Evolutionary conservation across 2,329 filamentous ascomycete genomes (phyloP).

Genomic region (Claviceps quebecensis): DNA sequence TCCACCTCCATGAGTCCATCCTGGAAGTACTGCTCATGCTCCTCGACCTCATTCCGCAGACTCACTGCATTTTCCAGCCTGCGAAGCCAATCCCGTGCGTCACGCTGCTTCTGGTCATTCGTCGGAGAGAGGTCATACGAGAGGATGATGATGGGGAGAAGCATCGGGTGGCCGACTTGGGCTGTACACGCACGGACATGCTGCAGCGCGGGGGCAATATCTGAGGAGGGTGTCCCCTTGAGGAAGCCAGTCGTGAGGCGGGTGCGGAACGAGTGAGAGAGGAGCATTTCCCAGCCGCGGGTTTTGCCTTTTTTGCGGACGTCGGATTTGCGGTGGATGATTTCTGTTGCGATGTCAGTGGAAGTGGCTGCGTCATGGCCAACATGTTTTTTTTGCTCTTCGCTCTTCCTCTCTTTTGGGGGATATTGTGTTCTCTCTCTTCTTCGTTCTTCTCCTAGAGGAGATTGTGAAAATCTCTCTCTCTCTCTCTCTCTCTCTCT

Average conservation of each 20-base stretch:
- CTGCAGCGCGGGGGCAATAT: slow-evolving; percentile 33
- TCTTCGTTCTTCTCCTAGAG: too few species aligned
- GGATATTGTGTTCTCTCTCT: too few species aligned
- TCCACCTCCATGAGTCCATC: slow-evolving; percentile 41
- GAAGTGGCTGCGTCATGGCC: too few species aligned
- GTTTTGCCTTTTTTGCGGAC: slow-evolving; percentile 50
- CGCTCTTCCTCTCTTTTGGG: too few species aligned
- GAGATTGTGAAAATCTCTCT: too few species aligned
- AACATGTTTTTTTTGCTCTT: too few species aligned
- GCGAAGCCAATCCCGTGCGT: slow-evolving; percentile 48
- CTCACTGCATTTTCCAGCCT: slow-evolving; percentile 47
- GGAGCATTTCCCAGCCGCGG: slow-evolving; percentile 50
- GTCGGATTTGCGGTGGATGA: slow-evolving; percentile 52
- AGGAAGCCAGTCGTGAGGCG: slow-evolving; percentile 45
- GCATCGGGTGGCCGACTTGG: slow-evolving; percentile 42
- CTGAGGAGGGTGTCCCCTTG: slow-evolving; percentile 45
- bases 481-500: too few species aligned
- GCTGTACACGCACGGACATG: slow-evolving; percentile 35
- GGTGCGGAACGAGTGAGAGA: slow-evolving; percentile 41
- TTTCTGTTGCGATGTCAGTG: slow-evolving; percentile 24
- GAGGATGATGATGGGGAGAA: slow-evolving; percentile 44
- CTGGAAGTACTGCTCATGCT: slow-evolving; percentile 40
- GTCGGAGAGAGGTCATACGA: slow-evolving; percentile 40
- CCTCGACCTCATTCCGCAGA: slow-evolving; percentile 45
- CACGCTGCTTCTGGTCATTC: slow-evolving; percentile 47